Base-by-base conservation (phyloP, 768 basidiomycete species). In the Tricholoma hemisulphureum region DNA sequence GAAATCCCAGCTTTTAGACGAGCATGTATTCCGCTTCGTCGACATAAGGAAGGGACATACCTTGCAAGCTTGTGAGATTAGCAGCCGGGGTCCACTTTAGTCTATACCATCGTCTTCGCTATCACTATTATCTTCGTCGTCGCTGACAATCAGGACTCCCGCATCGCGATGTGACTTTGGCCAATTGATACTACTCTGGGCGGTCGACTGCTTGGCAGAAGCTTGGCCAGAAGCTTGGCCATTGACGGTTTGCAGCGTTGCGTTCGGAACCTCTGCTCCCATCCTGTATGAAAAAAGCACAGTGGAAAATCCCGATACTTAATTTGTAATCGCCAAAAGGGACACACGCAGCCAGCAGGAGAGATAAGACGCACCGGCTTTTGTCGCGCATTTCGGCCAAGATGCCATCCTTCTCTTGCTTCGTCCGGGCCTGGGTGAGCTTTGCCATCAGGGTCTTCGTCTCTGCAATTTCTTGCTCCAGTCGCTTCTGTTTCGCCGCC, bases 401-500 rank as follows among this genome's bases (percentile, higher is more conserved):
- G 4, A 86, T 72, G 8, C 56, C 60, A 18, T 82, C 80, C 61
- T 76, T 83, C 69, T 84, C 83, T 52, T 72, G 73, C 71, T 83
- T 85, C 10, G 76, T 79, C 56, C 68, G 71, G 32, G 83, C 80
- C 32, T 65, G 64, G n/a, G 68, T 57, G 28, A 85, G 70, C 62
- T 75, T 71, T 6, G 65, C 72, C 78, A 86, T 83, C 35, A 86
- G 67, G 26, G 61, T 49, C 70, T 83, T 84, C 61, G 73, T 83
- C 62, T 83, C 78, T 31, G 79, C 69, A 43, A 86, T 83, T 45
- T 83, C 78, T 46, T 77, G 69, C 57, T 83, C 79, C 23, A 85
- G 69, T 11, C 75, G 73, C 34, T 69, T 72, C 58, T 82, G 80
- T 66, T 79, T 80, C 8, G 76, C 78, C 13, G 78, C 81, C 10